These are phyloP conservation scores for Hypoxylon sp. DNA, from an alignment of 2,329 filamentous ascomycete genomes.

Conservation along the genomic window DNA sequence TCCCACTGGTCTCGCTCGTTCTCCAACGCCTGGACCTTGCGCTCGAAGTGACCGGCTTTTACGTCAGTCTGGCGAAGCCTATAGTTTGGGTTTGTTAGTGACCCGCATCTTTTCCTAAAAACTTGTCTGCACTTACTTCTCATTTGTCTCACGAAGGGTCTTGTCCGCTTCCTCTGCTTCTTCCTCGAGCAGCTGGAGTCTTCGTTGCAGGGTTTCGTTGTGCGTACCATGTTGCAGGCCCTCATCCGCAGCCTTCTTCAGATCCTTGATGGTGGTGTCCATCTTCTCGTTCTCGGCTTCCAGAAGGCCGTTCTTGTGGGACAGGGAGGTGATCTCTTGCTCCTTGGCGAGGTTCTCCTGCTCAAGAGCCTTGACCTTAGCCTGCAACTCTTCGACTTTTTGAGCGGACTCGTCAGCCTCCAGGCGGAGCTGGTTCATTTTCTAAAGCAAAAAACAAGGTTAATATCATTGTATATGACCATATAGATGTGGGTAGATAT, in stretches of 20 bases:
- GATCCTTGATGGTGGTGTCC: conserved; percentile 84
- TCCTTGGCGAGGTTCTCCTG: conserved; percentile 97
- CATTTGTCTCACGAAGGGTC: conserved; percentile 95
- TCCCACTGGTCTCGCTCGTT: conserved; percentile 94
- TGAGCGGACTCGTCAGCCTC: conserved; percentile 88
- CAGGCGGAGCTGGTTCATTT: conserved; percentile 94
- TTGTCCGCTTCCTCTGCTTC: conserved; percentile 97
- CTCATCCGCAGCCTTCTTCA: conserved; percentile 88
- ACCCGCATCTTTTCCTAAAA: neutral
- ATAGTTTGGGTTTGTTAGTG: conserved; percentile 39
- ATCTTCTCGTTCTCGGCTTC: conserved; percentile 94
- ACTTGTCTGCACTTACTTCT: conserved; percentile 80
- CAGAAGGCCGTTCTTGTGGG: conserved; percentile 94
- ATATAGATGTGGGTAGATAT: conserved; percentile 25
- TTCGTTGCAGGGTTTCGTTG: conserved; percentile 91
- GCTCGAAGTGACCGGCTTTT: conserved; percentile 99
- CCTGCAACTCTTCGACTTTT: conserved; percentile 89
- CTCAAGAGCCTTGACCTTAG: conserved; percentile 90
- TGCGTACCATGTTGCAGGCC: conserved; percentile 86
- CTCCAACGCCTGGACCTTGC: conserved; percentile 98
- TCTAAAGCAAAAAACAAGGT: conserved; percentile 66
- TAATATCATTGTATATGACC: conserved; percentile 33
- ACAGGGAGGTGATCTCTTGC: conserved; percentile 96
- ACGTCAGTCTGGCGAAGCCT: conserved; percentile 99
- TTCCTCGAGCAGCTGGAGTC: conserved; percentile 96